Conservation (phyloP, 768 basidiomycete genomes). For the Amanita inopinata region DNA sequence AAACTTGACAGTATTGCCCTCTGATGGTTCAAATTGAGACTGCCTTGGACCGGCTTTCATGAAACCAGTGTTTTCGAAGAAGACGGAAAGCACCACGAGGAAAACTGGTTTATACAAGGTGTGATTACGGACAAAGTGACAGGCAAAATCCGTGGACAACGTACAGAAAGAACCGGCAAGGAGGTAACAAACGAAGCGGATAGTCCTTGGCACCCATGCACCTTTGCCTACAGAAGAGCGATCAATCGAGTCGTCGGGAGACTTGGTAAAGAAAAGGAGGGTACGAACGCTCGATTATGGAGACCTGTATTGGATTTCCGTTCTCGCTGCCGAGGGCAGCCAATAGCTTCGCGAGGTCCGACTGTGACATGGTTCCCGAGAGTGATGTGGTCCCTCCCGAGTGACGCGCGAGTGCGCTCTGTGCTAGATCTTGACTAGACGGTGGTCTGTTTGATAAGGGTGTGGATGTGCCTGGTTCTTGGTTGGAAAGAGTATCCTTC, state of each 20-base stretch:
- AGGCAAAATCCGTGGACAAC: too few species aligned
- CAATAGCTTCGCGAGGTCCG: slow-evolving; percentile 33
- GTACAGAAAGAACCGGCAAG: slow-evolving; percentile 57
- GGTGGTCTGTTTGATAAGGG: too few species aligned
- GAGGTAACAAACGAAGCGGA: slow-evolving; percentile 51
- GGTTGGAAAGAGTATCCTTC: too few species aligned
- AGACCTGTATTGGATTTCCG: slow-evolving; percentile 64
- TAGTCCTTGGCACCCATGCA: slow-evolving; percentile 50
- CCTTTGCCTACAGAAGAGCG: slow-evolving; percentile 70
- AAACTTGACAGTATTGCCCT: slow-evolving; percentile 81
- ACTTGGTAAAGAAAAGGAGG: neutral
- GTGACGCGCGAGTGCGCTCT: slow-evolving; percentile 33
- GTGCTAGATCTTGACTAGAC: slow-evolving; percentile 35
- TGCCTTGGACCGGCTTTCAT: slow-evolving; percentile 81
- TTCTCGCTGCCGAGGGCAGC: slow-evolving; percentile 34
- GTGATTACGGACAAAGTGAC: neutral
- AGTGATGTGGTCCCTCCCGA: slow-evolving; percentile 14
- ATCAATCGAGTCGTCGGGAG: neutral
- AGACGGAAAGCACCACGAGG: slow-evolving; percentile 76
- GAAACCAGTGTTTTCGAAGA: slow-evolving; percentile 89
- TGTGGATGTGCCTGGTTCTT: slow-evolving; percentile 8
- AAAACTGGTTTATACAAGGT: slow-evolving; percentile 37
- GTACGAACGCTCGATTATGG: slow-evolving; percentile 70
- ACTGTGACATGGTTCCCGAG: slow-evolving; percentile 15
- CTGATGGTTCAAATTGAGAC: slow-evolving; percentile 72